Conservation (phyloP, 768 basidiomycete genomes). For the Wakefieldia striispora region DNA sequence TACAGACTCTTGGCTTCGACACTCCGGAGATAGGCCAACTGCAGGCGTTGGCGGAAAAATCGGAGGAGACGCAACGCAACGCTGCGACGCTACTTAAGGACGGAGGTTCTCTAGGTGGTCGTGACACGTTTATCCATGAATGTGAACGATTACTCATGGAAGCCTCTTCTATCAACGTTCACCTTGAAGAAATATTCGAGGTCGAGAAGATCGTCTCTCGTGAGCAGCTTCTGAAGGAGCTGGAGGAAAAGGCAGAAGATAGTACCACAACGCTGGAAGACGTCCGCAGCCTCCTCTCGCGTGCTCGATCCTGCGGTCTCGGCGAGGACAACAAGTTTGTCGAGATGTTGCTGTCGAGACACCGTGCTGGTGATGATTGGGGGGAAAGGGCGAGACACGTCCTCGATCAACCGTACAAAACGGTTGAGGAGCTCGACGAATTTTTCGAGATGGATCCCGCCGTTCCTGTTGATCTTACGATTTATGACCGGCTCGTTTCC, state of each 20-base stretch:
- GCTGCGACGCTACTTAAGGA: constrained; percentile 52
- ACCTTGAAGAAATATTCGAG: constrained; percentile 72
- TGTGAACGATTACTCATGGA: constrained; percentile 70
- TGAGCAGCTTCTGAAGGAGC: constrained; percentile 71
- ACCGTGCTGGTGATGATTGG: constrained; percentile 74
- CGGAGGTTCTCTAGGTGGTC: constrained; percentile 41
- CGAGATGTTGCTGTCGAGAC: constrained; percentile 58
- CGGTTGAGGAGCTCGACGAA: constrained; percentile 73
- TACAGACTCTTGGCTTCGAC: constrained; percentile 81
- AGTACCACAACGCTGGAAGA: constrained; percentile 67
- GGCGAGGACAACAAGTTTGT: constrained; percentile 63
- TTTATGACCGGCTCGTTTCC: constrained; percentile 63
- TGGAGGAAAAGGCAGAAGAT: constrained; percentile 74
- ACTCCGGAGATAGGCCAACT: constrained; percentile 68
- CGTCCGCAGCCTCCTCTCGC: constrained; percentile 66
- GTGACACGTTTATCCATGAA: constrained; percentile 58
- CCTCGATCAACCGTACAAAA: constrained; percentile 67
- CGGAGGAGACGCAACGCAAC: constrained; percentile 61
- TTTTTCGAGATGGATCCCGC: constrained; percentile 62
- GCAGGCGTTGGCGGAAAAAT: constrained; percentile 52
- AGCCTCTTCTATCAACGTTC: constrained; percentile 77
- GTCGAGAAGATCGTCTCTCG: constrained; percentile 81
- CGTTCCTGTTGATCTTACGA: constrained; percentile 66
- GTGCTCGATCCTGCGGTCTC: constrained; percentile 69
- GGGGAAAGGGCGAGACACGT: constrained; percentile 64